phyloP scores from a whole-genome alignment of 2,329 filamentous ascomycete species.

The Botrytis tulipae region DNA sequence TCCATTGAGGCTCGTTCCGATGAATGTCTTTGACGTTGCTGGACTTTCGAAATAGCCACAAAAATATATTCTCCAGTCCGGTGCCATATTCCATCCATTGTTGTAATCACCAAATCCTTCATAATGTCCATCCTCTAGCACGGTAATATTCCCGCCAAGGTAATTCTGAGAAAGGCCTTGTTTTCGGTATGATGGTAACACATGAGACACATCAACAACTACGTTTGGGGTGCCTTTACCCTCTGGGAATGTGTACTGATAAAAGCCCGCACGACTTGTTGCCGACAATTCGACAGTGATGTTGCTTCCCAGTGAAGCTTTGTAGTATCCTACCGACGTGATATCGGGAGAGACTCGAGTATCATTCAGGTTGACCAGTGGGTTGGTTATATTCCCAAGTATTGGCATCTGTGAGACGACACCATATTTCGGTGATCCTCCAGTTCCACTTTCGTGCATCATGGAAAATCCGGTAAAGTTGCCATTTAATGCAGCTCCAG shows the following conservation, averaged over 20 bases:
- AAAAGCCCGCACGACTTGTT: slow-evolving; percentile 55
- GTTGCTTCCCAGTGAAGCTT: slow-evolving; percentile 53
- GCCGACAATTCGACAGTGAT: slow-evolving; percentile 58
- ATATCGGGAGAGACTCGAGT: slow-evolving; percentile 50
- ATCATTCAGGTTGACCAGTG: slow-evolving; percentile 53
- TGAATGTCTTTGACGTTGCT: slow-evolving; percentile 47
- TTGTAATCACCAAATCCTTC: slow-evolving; percentile 61
- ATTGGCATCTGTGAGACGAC: slow-evolving; percentile 59
- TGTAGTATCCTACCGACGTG: slow-evolving; percentile 61
- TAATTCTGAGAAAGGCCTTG: slow-evolving; percentile 60
- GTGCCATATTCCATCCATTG: slow-evolving; percentile 65
- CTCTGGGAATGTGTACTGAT: slow-evolving; percentile 57
- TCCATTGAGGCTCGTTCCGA: slow-evolving; percentile 1
- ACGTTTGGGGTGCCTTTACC: slow-evolving; percentile 41
- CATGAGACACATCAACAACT: slow-evolving; percentile 63
- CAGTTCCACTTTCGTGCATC: slow-evolving; percentile 66
- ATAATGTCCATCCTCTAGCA: slow-evolving; percentile 53
- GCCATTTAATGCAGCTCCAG: slow-evolving; percentile 49
- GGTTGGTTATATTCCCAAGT: slow-evolving; percentile 49
- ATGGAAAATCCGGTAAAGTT: slow-evolving; percentile 59
- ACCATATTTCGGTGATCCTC: slow-evolving; percentile 67
- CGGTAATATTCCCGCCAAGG: slow-evolving; percentile 54
- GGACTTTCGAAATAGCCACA: slow-evolving; percentile 48
- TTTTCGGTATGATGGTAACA: slow-evolving; percentile 58
- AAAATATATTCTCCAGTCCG: slow-evolving; percentile 61